phyloP scores from a whole-genome alignment of 2,329 filamentous ascomycete species.

The Trichoderma polysporum region DNA sequence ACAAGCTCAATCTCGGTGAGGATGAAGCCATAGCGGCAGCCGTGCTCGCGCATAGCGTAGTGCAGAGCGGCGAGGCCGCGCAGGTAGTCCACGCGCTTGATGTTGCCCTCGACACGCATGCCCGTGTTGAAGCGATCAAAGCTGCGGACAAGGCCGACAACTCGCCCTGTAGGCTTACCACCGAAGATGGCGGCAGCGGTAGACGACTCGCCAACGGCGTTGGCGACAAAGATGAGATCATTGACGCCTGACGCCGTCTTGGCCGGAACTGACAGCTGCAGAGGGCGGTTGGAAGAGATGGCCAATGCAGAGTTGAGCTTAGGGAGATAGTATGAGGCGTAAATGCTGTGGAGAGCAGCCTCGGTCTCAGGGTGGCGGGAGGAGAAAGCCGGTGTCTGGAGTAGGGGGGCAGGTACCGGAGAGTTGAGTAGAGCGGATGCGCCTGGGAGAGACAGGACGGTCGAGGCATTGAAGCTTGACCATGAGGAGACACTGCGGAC shows the following conservation, averaged over 20 bases:
- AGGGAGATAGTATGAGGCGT: conserved; percentile 74
- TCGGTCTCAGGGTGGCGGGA: conserved; percentile 77
- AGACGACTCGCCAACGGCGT: conserved; percentile 55
- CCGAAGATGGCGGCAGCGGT: conserved; percentile 55
- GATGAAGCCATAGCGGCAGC: conserved; percentile 92
- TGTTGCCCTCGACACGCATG: conserved; percentile 82
- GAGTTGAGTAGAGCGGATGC: conserved; percentile 72
- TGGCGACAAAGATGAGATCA: conserved; percentile 66
- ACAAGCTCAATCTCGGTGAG: conserved; percentile 95
- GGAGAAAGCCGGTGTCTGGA: conserved; percentile 58
- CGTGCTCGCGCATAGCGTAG: conserved; percentile 88
- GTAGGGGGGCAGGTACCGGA: conserved; percentile 60
- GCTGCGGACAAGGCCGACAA: conserved; percentile 83
- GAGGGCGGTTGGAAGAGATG: conserved; percentile 68
- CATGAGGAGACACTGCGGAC: conserved; percentile 83
- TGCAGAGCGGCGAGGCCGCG: conserved; percentile 83
- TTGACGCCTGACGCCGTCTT: conserved; percentile 36
- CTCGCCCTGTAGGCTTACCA: conserved; percentile 53
- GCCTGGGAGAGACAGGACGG: conserved; percentile 70
- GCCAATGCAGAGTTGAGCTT: conserved; percentile 84
- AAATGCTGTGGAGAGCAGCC: conserved; percentile 70
- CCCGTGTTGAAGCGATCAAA: conserved; percentile 95
- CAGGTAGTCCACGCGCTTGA: conserved; percentile 86
- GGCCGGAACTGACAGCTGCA: conserved; percentile 48
- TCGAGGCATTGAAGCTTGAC: conserved; percentile 72